Evolutionary conservation across 202 grass and related monocot species (phyloP), one percentile per base, ranked within the genome.

Genomic region (Alloteropsis angusta): DNA sequence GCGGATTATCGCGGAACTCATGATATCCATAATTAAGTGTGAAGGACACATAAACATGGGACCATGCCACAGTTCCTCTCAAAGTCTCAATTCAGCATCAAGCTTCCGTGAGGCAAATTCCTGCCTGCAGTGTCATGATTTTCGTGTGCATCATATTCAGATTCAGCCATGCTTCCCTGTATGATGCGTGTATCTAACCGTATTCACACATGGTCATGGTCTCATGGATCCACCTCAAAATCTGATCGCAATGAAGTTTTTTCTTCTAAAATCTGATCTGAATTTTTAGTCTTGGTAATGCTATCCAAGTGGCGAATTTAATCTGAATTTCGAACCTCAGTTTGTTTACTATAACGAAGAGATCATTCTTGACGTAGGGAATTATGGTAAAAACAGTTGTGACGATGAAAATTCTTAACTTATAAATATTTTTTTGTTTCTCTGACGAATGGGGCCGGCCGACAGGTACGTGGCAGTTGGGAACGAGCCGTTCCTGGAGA

Each of bases 401-500:
- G 6, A 6, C 28, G 55, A 6, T 58, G 55, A 26, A 14, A 26
- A 2, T 2, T 28, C 26, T 9, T 4, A 35, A 4, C 4, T 35
- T 4, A 35, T 4, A 35, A 4, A 1, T 9, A 22, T 10, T 7
- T 22, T 11, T 23, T 18, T 18, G 10, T 59, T 56, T 68, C 7
- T 7, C 30, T 69, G 62, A 42, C 45, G 22, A 3, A 7, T 11
- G 7, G 39, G 5, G 1, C 22, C 3, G 2, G 72, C 22, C 3
- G 2, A 62, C 84, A 99, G 96, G 73, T 88, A 76, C 23, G 96
- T 99, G 15, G 72, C 96, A 0, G 96, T 99, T 0, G 96, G 92
- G 46, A 99, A 99, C 3, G 96, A 99, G 68, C 96, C 96, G 26
- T 95, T 99, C 87, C 80, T 99, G 63, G 0, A 42, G 79, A 91